Evolutionary conservation across 352 stramenopile species (phyloP), one percentile per base, ranked within the genome.

Genomic region (Pythium apleroticum): DNA sequence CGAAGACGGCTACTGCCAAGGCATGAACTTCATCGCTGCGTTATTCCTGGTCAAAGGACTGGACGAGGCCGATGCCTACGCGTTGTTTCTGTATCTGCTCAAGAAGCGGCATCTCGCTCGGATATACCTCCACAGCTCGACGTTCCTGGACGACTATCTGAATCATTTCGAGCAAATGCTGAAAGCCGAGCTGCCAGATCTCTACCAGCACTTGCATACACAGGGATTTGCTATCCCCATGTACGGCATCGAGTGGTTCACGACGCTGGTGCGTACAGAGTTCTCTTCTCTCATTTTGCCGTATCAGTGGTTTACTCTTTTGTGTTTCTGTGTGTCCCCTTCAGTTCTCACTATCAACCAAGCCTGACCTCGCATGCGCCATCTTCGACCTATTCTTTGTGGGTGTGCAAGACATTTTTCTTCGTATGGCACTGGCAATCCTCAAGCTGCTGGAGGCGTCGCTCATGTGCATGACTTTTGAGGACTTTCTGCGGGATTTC

Each of bases 241-340:
- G 80, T 96, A 92, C 59, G 86, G 84, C 52, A 90, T 96, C 53
- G 87, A 96, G 52, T 96, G 87, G 87, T 94, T 96, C 60, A 96
- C 87, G 15, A 96, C 87, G 25, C 66, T 96, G 68, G 80, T 88
- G 50, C 2, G 45, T 67, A 4, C 30, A 33, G 5, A 33, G 5
- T 33, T 33, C 5, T 10, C 30, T 33, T 9, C 30, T 10, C 10
- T 33, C 30, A 9, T 9, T 9, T 33, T 33, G 5, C 30, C 5
- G 10, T 33, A 33, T 33, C 30, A 10, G 30, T 6, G 31, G 43
- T 49, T 11, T 46, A 1, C 52, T 19, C 58, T 20, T 25, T 12
- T 12, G 1, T 33, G 6, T n/a, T n/a, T n/a, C n/a, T 56, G 11
- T 30, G 22, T 6, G 9, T 28, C 24, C 24, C 15, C 30, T 35